A percentile compares a stretch with the other conserved stretches of the same genome.
These are phyloP conservation scores for Cylindrotheca closterium DNA, from an alignment of 108 stramenopile genomes.

Conservation along the genomic window DNA sequence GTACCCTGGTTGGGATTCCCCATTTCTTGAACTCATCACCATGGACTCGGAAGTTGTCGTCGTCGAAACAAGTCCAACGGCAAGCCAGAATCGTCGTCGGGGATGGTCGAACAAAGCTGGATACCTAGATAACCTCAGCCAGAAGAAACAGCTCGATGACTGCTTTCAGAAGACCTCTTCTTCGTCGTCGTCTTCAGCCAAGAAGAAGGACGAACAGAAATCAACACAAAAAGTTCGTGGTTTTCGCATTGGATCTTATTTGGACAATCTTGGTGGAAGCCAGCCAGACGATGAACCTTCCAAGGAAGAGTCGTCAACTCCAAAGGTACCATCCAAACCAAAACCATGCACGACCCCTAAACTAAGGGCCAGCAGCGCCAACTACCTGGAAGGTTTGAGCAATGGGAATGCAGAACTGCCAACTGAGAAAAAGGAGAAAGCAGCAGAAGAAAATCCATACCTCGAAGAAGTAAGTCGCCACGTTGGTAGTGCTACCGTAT, in stretches of 20 bases:
- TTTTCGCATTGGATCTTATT: background rate
- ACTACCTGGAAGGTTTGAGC: background rate
- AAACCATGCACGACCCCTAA: background rate
- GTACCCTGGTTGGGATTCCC: constrained; percentile 65
- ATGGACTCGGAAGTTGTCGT: constrained; percentile 49
- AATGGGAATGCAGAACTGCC: background rate
- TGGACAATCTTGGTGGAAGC: background rate
- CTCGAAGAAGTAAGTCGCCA: background rate
- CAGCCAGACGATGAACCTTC: background rate
- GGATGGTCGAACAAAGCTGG: constrained; percentile 55
- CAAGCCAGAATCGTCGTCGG: constrained; percentile 18
- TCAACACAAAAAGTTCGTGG: too few species aligned
- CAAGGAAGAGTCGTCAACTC: background rate
- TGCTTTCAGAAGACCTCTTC: too few species aligned
- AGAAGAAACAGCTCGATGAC: background rate
- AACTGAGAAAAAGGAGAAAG: background rate
- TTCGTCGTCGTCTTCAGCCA: too few species aligned
- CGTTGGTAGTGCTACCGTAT: background rate
- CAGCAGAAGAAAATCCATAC: background rate
- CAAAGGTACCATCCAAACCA: background rate
- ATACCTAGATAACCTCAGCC: constrained; percentile 37
- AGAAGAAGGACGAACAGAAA: too few species aligned
- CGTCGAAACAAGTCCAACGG: constrained; percentile 22
- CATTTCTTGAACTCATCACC: constrained; percentile 55
- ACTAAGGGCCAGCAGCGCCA: background rate